A percentile compares a stretch with the other conserved stretches of the same genome.
phyloP scores from a whole-genome alignment of 2,329 filamentous ascomycete species.

The Penicillium crustosum region DNA sequence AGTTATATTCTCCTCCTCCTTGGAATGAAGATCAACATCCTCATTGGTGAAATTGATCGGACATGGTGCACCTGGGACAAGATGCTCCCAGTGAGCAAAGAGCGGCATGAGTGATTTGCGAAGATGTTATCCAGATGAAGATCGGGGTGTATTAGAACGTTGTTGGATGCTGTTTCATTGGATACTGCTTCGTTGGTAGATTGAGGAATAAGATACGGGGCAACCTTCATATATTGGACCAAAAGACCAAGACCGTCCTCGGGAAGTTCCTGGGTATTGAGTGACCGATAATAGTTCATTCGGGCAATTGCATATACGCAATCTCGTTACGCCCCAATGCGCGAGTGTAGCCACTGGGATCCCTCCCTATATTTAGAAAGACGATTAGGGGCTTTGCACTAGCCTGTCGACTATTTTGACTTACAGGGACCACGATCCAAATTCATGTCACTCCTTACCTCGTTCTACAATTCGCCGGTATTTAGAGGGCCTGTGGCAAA shows the following conservation, averaged over 20 bases:
- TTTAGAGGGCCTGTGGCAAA: slow-evolving; percentile 29
- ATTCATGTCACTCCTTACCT: slow-evolving; percentile 22
- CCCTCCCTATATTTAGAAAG: slow-evolving; percentile 14
- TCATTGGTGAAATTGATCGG: slow-evolving; percentile 25
- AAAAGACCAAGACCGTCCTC: slow-evolving; percentile 26
- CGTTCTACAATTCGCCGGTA: slow-evolving; percentile 22
- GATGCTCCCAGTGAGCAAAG: slow-evolving; percentile 23
- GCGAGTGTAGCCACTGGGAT: slow-evolving; percentile 22
- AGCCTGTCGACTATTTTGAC: slow-evolving; percentile 4
- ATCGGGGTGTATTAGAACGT: slow-evolving; percentile 31
- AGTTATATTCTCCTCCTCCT: slow-evolving; percentile 35
- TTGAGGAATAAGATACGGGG: slow-evolving; percentile 21
- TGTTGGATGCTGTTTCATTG: slow-evolving; percentile 1
- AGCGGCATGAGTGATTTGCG: slow-evolving; percentile 31
- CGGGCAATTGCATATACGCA: slow-evolving; percentile 26
- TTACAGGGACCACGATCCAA: slow-evolving; percentile 34
- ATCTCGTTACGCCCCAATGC: slow-evolving; percentile 30
- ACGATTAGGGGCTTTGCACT: neutral
- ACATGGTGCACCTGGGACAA: slow-evolving; percentile 19
- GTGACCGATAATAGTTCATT: slow-evolving; percentile 30
- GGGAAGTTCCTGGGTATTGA: slow-evolving; percentile 21
- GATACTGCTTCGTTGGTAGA: neutral
- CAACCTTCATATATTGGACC: slow-evolving; percentile 26
- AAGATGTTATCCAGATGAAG: slow-evolving; percentile 32
- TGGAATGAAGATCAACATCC: slow-evolving; percentile 26